Base-by-base conservation (phyloP, 768 basidiomycete species). In the Lactifluus rugatus region DNA sequence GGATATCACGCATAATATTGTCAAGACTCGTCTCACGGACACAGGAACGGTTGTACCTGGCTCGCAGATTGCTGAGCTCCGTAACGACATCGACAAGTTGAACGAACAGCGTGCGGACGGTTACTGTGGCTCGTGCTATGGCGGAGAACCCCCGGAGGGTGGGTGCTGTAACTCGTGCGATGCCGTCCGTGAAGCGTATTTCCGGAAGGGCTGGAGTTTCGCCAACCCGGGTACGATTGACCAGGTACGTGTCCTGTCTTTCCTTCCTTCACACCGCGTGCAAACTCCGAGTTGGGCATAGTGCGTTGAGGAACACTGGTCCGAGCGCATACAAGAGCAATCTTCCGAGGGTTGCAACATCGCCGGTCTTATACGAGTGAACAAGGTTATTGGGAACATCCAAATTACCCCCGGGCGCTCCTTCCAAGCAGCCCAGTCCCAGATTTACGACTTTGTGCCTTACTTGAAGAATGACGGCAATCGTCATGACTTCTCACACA, bases 101-200 rank as follows among this genome's bases (percentile, higher is more conserved):
- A 83, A 81, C 62, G 75, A 82, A 58, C 73, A 76, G 68, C 77
- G 82, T 69, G 71, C 78, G 49, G 71, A 73, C 0, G 78, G 76
- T 58, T 94, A 92, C 69, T 98, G 95, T 73, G 96, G 96, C 4
- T 95, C 93, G 5, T 99, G 96, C 73, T 99, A 89, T 64, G 96
- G 96, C 57, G 96, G 92, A 56, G 63, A 81, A 25, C 81, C 79
- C 52, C 87, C 92, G 2, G 76, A 75, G 46, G 72, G 71, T 68
- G 93, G 93, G 5, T 99, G 96, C 72, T 99, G 96, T 73, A 91
- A 99, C 69, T 85, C 84, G 45, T 99, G 96, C 70, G 96, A 99
- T 68, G 87, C 93, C 0, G 96, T 99, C 25, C 81, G 96, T 44
- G 80, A 85, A 70, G 78, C 92, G 31, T 99, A 99, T 73, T 78